Percentiles rank a stretch among this genome's conserved stretches.
These are phyloP conservation scores for Stereocaulon alpinum DNA, from an alignment of 495 filamentous ascomycete species.

Conservation along the genomic window DNA sequence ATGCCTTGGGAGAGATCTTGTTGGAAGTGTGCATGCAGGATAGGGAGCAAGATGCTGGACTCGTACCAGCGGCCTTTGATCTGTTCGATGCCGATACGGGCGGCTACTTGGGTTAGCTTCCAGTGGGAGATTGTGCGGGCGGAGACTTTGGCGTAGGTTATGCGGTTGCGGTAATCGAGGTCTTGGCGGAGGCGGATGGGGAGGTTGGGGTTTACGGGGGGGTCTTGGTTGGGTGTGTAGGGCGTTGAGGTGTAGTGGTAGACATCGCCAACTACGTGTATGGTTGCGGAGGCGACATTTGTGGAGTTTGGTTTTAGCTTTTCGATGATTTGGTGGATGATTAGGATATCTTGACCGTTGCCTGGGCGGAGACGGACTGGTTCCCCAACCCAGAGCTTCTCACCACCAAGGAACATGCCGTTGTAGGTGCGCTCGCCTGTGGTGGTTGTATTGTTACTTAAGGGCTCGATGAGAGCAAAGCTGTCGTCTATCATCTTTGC, in stretches of 20 bases:
- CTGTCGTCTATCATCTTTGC: conserved; percentile 47
- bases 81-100: conserved; percentile 35
- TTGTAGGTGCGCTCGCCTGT: conserved; percentile 38
- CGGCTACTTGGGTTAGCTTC: conserved; percentile 30
- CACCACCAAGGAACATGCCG: conserved; percentile 52
- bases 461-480: conserved; percentile 42
- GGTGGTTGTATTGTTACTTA: conserved; percentile 30
- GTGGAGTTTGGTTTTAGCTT: conserved; percentile 18
- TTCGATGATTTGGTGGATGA: conserved; percentile 34
- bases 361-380: conserved; percentile 38
- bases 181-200: conserved; percentile 38
- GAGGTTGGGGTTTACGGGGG: conserved; percentile 27
- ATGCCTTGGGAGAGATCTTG: conserved; percentile 30
- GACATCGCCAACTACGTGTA: conserved; percentile 36
- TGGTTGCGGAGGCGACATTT: conserved; percentile 18
- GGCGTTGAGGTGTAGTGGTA: conserved; percentile 34
- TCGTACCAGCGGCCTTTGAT: conserved; percentile 59
- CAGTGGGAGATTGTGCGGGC: conserved; percentile 33
- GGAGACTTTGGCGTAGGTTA: conserved; percentile 26
- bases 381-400: conserved; percentile 53
- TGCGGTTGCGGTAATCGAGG: conserved; percentile 36
- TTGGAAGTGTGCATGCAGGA: conserved; percentile 34
- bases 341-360: conserved; percentile 40
- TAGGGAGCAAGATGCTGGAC: conserved; percentile 40
- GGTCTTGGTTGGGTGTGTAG: conserved; percentile 23